These are phyloP conservation scores for Rhodamnia rubescens DNA, from an alignment of 345 rosid species.

Conservation along the genomic window DNA sequence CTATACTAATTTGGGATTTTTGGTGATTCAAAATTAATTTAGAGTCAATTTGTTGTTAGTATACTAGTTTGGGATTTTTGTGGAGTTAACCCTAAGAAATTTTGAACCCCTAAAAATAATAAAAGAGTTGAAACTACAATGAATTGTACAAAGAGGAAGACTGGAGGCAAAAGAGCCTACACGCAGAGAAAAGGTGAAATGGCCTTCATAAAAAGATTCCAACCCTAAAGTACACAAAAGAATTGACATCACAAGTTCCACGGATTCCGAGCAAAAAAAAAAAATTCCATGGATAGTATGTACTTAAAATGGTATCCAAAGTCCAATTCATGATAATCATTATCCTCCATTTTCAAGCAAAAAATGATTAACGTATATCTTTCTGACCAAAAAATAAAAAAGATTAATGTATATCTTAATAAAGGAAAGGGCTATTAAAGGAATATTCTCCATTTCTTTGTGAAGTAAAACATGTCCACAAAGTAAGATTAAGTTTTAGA, in stretches of 20 bases:
- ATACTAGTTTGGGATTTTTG: no score
- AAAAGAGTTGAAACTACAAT: no score
- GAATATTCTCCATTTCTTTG: background rate
- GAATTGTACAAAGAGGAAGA: background rate
- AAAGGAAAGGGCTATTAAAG: background rate
- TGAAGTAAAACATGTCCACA: background rate
- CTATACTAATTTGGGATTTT: no score
- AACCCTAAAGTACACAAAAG: no score
- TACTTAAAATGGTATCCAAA: background rate
- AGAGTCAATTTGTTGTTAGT: no score
- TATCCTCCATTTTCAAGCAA: background rate
- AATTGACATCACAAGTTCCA: no score
- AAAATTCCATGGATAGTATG: background rate
- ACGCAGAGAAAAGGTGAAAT: background rate
- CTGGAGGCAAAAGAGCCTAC: background rate
- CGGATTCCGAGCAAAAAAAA: no score
- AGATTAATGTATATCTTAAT: background rate
- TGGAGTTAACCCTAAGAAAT: no score
- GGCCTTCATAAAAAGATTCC: background rate
- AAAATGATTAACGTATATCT: background rate
- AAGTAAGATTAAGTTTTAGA: no score
- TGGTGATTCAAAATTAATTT: no score
- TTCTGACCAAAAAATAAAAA: no score
- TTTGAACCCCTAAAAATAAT: no score
- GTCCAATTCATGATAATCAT: background rate